Conservation (phyloP, 305 asterid genomes). For the Vinca major region DNA sequence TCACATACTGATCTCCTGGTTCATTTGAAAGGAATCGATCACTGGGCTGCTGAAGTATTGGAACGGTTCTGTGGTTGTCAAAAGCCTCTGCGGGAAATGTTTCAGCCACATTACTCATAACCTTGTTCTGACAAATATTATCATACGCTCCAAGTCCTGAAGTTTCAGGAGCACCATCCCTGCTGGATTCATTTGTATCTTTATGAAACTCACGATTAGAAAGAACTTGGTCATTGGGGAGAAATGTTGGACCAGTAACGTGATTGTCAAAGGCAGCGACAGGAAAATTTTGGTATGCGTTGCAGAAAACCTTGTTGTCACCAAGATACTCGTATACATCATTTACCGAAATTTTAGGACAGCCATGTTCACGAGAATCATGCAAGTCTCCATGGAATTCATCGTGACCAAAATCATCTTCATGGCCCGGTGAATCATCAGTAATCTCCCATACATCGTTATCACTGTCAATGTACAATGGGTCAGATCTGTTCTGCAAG, state of each 20-base stretch:
- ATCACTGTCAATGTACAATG: conserved; percentile 63
- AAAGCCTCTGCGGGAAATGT: not conserved
- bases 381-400: conserved; percentile 11
- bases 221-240: not conserved
- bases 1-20: conserved; percentile 6
- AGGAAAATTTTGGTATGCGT: conserved; percentile 5
- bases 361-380: conserved; percentile 6
- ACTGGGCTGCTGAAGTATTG: not conserved
- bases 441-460: conserved; percentile 39
- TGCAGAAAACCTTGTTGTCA: conserved; percentile 1
- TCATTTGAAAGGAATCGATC: conserved; percentile 5
- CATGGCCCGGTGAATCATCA: conserved; percentile 19
- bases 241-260: conserved; percentile 2
- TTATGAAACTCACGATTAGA: not conserved
- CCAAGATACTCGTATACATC: conserved; percentile 4
- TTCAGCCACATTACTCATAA: not conserved
- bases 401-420: conserved; percentile 17
- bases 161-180: conserved; percentile 4
- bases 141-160: not conserved
- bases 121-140: not conserved
- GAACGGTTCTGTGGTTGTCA: not conserved
- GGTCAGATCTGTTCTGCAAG: conserved; percentile 56
- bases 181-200: not conserved
- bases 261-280: conserved; percentile 8
- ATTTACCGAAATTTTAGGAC: conserved; percentile 6